Conservation (phyloP, 768 basidiomycete genomes). For the Trametes villosa region DNA sequence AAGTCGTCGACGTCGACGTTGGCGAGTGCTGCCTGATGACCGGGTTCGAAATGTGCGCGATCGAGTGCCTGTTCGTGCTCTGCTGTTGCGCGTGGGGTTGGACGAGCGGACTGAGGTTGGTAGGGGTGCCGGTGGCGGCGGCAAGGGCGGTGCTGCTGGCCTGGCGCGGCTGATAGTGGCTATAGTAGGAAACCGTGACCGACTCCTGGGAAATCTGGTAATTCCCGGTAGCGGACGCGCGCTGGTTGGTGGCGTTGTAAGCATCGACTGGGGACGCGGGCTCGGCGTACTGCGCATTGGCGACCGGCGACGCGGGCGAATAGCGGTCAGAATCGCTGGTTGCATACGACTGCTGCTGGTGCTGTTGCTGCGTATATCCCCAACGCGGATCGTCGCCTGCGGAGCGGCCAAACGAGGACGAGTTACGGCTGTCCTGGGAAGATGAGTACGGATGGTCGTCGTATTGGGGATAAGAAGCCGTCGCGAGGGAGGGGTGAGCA, state of each 20-base stretch:
- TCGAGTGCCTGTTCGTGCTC: constrained; percentile 21
- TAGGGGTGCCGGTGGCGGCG: neutral
- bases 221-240: neutral
- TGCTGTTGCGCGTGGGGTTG: too few species aligned
- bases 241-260: neutral
- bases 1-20: constrained; percentile 6
- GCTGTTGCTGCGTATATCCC: constrained; percentile 10
- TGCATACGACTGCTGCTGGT: constrained; percentile 11
- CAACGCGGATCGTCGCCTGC: constrained; percentile 5
- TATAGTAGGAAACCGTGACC: neutral
- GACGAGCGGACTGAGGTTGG: too few species aligned
- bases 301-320: constrained; percentile 15
- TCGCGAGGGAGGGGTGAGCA: constrained; percentile 12
- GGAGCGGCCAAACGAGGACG: constrained; percentile 12
- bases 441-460: constrained; percentile 24
- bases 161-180: constrained; percentile 2
- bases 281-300: constrained; percentile 11
- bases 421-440: constrained; percentile 17
- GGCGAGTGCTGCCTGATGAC: constrained; percentile 10
- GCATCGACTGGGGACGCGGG: constrained; percentile 18
- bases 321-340: constrained; percentile 12
- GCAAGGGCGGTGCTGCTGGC: constrained; percentile 1
- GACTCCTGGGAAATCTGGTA: constrained; percentile 5
- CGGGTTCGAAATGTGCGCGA: constrained; percentile 28
- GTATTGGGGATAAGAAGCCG: constrained; percentile 11